A percentile compares a stretch with the other conserved stretches of the same genome.
phyloP scores from a whole-genome alignment of 2,329 filamentous ascomycete species.

The Cyphellophora europaea region DNA sequence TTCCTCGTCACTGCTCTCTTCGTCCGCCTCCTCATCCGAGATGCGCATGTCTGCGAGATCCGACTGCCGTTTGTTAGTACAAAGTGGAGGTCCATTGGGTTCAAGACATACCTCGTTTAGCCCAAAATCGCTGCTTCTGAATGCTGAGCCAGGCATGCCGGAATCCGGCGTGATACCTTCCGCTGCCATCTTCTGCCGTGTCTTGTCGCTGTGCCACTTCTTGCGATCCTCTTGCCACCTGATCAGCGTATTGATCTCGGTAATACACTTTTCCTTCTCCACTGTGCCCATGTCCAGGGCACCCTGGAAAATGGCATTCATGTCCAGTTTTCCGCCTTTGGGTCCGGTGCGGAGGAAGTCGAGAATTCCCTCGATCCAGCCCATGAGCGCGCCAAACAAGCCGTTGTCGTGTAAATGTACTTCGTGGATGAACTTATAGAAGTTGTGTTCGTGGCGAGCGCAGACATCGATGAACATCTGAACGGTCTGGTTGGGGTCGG shows the following conservation, averaged over 20 bases:
- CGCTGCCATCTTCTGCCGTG: conserved; percentile 95
- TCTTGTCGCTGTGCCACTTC: conserved; percentile 98
- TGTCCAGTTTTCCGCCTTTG: conserved; percentile 75
- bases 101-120: conserved; percentile 50
- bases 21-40: conserved; percentile 60
- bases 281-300: conserved; percentile 59
- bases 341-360: conserved; percentile 86
- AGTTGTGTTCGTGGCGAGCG: conserved; percentile 86
- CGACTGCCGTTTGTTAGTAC: conserved; percentile 27
- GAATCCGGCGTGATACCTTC: conserved; percentile 50
- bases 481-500: conserved; percentile 95
- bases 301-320: conserved; percentile 86
- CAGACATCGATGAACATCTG: conserved; percentile 97
- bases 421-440: conserved; percentile 98
- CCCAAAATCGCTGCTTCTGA: conserved; percentile 81
- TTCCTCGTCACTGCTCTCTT: conserved; percentile 54
- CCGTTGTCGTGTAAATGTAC: conserved; percentile 96
- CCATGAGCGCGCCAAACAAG: conserved; percentile 91
- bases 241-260: conserved; percentile 78
- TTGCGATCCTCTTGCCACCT: conserved; percentile 92
- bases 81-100: not conserved
- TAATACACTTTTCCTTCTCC: conserved; percentile 61
- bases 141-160: conserved; percentile 46
- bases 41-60: conserved; percentile 82
- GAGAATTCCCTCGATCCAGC: conserved; percentile 91